Base-by-base conservation (phyloP, 805 yeast species). In the Wickerhamiella siamensis region DNA sequence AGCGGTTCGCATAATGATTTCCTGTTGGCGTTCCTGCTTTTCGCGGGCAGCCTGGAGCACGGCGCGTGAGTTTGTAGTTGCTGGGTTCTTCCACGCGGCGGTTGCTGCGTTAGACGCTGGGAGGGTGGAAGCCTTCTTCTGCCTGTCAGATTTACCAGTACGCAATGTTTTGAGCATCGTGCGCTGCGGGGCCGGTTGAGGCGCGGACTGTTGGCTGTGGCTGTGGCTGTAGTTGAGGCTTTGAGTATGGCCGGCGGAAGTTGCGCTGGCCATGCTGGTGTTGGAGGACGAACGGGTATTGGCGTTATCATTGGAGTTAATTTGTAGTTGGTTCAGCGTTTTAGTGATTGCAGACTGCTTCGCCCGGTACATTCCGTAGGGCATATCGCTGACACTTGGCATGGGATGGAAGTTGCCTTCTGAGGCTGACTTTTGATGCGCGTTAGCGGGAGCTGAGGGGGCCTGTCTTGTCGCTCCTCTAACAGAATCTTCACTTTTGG, bases 311-410 rank as follows among this genome's bases (percentile, higher is more conserved):
- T 20, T 34, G 29, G 37, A 34, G 16, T 34, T 20, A 21, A 34
- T 34, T 17, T 34, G 37, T 10, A 34, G 37, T 21, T 34, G 37
- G 27, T 20, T 17, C 24, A 34, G 27, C 4, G 37, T 34, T 10
- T 34, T 20, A 4, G 37, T 21, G n/a, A 36, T 19, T 14, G 38
- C 18, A 16, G 15, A 6, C 14, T n/a, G 31, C 31, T 24, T 22
- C 32, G 10, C 22, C 15, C 42, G 27, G 47, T 51, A 51, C 47
- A 50, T 32, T 17, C 44, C 38, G 42, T 51, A 51, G n/a, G 51
- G 52, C 55, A 51, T 51, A 33, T 51, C 53, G 17, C 40, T 39
- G 18, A 50, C 48, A 27, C 42, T 43, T 10, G 53, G 52, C 48
- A 49, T 39, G 15, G 38, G 38, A 9, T 34, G 37, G 15, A 34